A percentile compares a stretch with the other conserved stretches of the same genome.
phyloP scores from a whole-genome alignment of 2,329 filamentous ascomycete species.

The Helicocarpus griseus region DNA sequence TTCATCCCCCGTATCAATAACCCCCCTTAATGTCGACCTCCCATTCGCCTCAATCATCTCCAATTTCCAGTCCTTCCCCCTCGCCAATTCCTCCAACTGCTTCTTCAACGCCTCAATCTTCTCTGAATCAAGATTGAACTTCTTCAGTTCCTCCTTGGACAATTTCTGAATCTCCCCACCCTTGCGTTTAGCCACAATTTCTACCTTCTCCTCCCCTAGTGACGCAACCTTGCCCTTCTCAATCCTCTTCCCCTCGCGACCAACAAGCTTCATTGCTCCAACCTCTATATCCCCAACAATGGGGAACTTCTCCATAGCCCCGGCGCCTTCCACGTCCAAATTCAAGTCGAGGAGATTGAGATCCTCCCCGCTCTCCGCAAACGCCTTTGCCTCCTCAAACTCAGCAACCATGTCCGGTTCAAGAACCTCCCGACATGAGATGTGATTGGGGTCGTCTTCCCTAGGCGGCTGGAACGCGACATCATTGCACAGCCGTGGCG shows the following conservation, averaged over 20 bases:
- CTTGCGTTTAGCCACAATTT: constrained; percentile 45
- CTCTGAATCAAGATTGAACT: constrained; percentile 55
- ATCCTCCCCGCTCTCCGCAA: constrained; percentile 21
- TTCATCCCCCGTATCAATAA: constrained; percentile 52
- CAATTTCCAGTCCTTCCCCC: constrained; percentile 66
- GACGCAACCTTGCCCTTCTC: constrained; percentile 49
- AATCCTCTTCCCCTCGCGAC: constrained; percentile 45
- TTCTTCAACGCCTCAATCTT: constrained; percentile 60
- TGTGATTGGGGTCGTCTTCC: constrained; percentile 64
- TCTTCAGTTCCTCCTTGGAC: constrained; percentile 57
- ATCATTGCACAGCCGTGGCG: constrained; percentile 77
- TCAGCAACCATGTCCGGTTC: constrained; percentile 43
- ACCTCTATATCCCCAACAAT: constrained; percentile 51
- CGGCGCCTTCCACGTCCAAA: constrained; percentile 14
- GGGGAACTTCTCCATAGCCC: constrained; percentile 23
- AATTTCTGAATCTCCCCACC: constrained; percentile 54
- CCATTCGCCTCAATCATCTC: constrained; percentile 65
- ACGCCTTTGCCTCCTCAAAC: constrained; percentile 32
- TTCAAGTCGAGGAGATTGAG: too few relatives aligned
- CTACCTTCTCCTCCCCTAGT: constrained; percentile 38
- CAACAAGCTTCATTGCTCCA: constrained; percentile 47
- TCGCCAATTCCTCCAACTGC: constrained; percentile 58
- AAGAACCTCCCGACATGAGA: constrained; percentile 66
- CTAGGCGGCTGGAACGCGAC: constrained; percentile 75
- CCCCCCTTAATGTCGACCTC: constrained; percentile 57